These are phyloP conservation scores for Phytophthora quininea DNA, from an alignment of 352 stramenopile species.

Conservation along the genomic window DNA sequence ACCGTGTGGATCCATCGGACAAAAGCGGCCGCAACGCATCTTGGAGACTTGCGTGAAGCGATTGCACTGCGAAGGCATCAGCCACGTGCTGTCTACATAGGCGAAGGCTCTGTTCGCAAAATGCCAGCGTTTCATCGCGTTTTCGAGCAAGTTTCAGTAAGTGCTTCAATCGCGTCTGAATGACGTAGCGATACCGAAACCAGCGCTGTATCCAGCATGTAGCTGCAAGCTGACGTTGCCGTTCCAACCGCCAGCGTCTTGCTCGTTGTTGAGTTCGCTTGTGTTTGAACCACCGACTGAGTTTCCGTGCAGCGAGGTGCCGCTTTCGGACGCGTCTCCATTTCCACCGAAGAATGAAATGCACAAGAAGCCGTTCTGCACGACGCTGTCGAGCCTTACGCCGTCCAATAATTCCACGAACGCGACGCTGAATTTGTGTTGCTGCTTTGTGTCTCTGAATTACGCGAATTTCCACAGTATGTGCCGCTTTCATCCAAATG, in stretches of 20 bases:
- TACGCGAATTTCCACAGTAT: conserved; percentile 38
- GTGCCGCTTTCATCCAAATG: conserved; percentile 34
- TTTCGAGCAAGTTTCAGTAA: conserved; percentile 26
- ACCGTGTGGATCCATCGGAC: conserved; percentile 7
- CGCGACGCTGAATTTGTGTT: conserved; percentile 40
- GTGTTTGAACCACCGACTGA: conserved; percentile 45
- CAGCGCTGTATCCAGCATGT: conserved; percentile 35
- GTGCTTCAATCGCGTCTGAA: conserved; percentile 19
- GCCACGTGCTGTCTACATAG: conserved; percentile 50
- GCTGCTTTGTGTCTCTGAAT: conserved; percentile 31
- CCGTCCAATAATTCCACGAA: conserved; percentile 37
- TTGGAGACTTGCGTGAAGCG: conserved; percentile 22
- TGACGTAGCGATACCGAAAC: conserved; percentile 34
- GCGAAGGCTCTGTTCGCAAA: conserved; percentile 43
- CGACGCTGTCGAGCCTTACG: conserved; percentile 22
- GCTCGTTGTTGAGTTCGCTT: conserved; percentile 39
- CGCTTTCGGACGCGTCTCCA: conserved; percentile 30
- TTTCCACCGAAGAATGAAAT: conserved; percentile 44
- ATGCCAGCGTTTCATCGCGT: conserved; percentile 36
- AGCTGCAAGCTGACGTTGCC: conserved; percentile 23
- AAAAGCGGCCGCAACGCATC: conserved; percentile 29
- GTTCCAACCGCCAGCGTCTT: conserved; percentile 45
- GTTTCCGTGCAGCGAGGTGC: conserved; percentile 31
- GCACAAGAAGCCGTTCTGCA: conserved; percentile 33
- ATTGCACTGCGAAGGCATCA: conserved; percentile 46